Evolutionary conservation across 768 basidiomycete genomes (phyloP).

Genomic region (Royoungia palumana): DNA sequence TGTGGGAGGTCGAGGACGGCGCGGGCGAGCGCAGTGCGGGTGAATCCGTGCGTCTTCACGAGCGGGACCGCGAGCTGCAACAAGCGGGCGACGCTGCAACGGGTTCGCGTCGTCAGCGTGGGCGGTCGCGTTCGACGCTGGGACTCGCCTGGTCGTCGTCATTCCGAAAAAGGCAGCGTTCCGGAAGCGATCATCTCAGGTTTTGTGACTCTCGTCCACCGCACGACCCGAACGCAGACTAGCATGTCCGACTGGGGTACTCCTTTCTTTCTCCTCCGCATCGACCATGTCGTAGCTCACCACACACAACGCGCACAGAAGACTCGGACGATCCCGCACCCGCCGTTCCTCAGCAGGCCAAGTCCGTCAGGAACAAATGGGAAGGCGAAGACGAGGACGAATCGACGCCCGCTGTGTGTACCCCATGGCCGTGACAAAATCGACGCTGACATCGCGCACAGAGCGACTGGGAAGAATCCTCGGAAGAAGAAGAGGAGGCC

Average conservation of each 20-base stretch:
- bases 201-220: too few species aligned
- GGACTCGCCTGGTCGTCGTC: slow-evolving; percentile 18
- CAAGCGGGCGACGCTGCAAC: too few species aligned
- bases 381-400: slow-evolving; percentile 91
- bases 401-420: slow-evolving; percentile 67
- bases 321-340: slow-evolving; percentile 36
- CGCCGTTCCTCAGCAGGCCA: slow-evolving; percentile 15
- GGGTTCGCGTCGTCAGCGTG: too few species aligned
- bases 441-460: slow-evolving; percentile 30
- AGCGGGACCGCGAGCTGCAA: slow-evolving; percentile 63
- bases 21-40: slow-evolving; percentile 62
- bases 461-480: slow-evolving; percentile 95
- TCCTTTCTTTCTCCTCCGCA: slow-evolving; percentile 1
- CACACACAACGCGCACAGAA: slow-evolving; percentile 30
- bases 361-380: slow-evolving; percentile 62
- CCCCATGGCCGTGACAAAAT: background rate
- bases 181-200: too few species aligned
- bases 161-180: slow-evolving; percentile 8
- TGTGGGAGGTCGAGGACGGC: slow-evolving; percentile 55
- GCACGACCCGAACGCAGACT: background rate
- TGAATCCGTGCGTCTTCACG: slow-evolving; percentile 67
- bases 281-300: slow-evolving; percentile 15
- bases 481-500: slow-evolving; percentile 66
- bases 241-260: slow-evolving; percentile 52
- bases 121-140: background rate